A percentile compares a stretch with the other conserved stretches of the same genome.
Conservation (phyloP, 2,329 filamentous ascomycete genomes). For the Xylaria polymorpha region DNA sequence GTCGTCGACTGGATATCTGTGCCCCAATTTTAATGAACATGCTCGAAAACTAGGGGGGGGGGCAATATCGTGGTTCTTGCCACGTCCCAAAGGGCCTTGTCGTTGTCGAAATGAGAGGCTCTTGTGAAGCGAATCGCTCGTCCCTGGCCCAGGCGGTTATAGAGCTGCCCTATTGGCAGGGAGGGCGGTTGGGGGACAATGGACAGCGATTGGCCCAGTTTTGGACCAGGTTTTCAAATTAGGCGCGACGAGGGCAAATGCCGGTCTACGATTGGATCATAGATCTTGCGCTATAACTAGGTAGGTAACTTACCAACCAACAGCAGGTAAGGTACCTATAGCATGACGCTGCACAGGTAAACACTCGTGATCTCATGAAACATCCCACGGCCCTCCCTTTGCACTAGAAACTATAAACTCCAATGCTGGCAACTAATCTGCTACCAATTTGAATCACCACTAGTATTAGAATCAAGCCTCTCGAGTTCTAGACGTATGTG, state of each 20-base stretch:
- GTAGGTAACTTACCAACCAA: not conserved
- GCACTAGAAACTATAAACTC: not conserved
- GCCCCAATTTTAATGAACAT: slow-evolving; percentile 32
- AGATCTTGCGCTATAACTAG: slow-evolving; percentile 20
- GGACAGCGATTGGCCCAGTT: slow-evolving; percentile 39
- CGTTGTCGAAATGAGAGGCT: slow-evolving; percentile 49
- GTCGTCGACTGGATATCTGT: slow-evolving; percentile 33
- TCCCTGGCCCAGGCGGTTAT: slow-evolving; percentile 44
- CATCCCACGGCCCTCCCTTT: slow-evolving; percentile 1
- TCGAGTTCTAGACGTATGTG: not conserved
- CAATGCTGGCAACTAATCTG: not conserved
- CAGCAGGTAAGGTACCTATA: not conserved
- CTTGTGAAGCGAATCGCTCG: slow-evolving; percentile 48
- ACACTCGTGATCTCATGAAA: slow-evolving; percentile 13
- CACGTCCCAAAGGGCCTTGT: slow-evolving; percentile 45
- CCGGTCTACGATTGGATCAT: slow-evolving; percentile 43
- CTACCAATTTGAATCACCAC: not conserved
- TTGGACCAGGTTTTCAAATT: slow-evolving; percentile 43
- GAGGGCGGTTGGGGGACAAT: slow-evolving; percentile 50
- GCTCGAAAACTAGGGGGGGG: not conserved
- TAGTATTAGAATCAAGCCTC: not conserved
- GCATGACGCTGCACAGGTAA: not conserved
- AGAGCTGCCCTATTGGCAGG: slow-evolving; percentile 34
- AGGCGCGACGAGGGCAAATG: slow-evolving; percentile 44
- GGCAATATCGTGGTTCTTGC: slow-evolving; percentile 10